Conservation (phyloP, 176 grass and related monocot genomes). For the Carex parvula region DNA sequence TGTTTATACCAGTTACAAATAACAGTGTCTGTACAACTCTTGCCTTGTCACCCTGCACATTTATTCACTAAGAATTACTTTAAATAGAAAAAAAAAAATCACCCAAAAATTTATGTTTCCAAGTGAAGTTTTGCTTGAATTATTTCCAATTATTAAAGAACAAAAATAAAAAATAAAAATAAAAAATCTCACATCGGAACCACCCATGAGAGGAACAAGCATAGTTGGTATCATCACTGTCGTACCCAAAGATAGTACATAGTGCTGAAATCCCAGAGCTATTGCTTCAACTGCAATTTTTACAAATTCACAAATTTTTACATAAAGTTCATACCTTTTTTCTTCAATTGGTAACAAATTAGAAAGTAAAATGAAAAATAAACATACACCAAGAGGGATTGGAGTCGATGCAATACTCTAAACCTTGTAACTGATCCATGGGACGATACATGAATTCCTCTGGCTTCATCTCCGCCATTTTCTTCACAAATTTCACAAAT, state of each 20-base stretch:
- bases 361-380: not conserved
- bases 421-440: constrained; percentile 89
- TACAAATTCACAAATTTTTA: not conserved
- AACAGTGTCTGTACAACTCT: constrained; percentile 89
- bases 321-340: not conserved
- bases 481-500: not conserved
- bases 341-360: not conserved
- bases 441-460: constrained; percentile 72
- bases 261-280: constrained; percentile 82
- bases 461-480: constrained; percentile 74
- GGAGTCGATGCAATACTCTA: constrained; percentile 98
- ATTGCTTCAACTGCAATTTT: constrained; percentile 62
- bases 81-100: not conserved
- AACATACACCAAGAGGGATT: constrained; percentile 83
- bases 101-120: not conserved
- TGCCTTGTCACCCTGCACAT: constrained; percentile 53
- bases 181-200: constrained; percentile 60
- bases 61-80: constrained; percentile 14
- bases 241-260: constrained; percentile 70
- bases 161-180: not conserved
- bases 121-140: not conserved
- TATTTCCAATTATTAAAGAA: not conserved
- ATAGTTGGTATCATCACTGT: constrained; percentile 89
- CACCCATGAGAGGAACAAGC: constrained; percentile 84
- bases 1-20: constrained; percentile 93